Conservation (phyloP, 371 early-diverging fungal genomes). For the Coemansia sp. region DNA sequence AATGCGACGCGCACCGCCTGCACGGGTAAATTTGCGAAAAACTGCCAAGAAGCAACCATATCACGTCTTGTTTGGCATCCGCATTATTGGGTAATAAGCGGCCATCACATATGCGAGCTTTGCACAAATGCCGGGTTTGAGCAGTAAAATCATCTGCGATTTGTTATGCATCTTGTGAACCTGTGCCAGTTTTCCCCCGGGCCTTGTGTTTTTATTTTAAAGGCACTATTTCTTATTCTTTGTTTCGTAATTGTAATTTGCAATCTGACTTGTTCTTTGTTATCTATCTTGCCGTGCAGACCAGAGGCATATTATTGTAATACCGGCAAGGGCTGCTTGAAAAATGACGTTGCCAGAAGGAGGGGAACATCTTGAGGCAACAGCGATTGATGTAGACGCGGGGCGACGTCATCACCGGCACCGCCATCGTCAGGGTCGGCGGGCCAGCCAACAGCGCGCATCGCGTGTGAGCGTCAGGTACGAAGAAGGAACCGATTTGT, state of each 20-base stretch:
- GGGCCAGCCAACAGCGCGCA: slow-evolving; percentile 8
- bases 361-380: neutral
- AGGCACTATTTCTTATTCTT: neutral
- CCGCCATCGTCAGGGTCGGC: slow-evolving; percentile 6
- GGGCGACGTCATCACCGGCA: slow-evolving; percentile 21
- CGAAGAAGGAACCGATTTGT: neutral
- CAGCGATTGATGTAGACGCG: neutral
- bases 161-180: too few relatives aligned
- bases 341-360: neutral
- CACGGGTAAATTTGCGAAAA: slow-evolving; percentile 96
- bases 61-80: slow-evolving; percentile 19
- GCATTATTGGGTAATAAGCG: too few relatives aligned
- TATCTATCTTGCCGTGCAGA: neutral
- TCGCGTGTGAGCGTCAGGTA: slow-evolving; percentile 7
- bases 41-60: slow-evolving; percentile 66
- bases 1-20: slow-evolving; percentile 84
- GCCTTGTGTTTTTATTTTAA: neutral
- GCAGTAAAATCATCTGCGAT: too few relatives aligned
- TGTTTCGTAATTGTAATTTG: neutral
- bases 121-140: too few relatives aligned
- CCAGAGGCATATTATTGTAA: neutral
- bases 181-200: too few relatives aligned
- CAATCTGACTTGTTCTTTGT: neutral
- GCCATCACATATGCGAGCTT: too few relatives aligned
- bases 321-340: neutral